Base-by-base conservation (phyloP, 108 stramenopile species). In the Cylindrotheca closterium region DNA sequence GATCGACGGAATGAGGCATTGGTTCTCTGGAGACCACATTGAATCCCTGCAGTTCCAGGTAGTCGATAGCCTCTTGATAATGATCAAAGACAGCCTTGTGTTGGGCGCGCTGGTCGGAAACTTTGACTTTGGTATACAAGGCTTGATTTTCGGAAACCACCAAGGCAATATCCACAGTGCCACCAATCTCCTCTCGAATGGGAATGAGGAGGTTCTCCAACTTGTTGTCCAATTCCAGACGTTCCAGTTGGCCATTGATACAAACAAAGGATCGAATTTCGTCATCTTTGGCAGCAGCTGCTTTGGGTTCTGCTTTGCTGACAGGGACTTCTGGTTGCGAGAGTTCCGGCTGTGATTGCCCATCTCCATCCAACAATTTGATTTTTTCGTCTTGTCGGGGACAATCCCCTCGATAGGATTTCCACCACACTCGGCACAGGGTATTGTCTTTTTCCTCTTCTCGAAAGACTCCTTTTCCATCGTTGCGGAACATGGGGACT, bases 161-260 rank as follows among this genome's bases (percentile, higher is more conserved):
- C 27, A 56, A 12, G 25, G 55, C 55, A 30, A 56, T 56, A n/a
- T 56, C 28, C 8, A 56, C 25, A 30, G 25, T 56, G 28, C 29
- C 55, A 29, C 29, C 55, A 30, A 30, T 56, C 7, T 27, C 25
- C 15, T 56, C 29, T 15, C 28, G 29, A 56, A 56, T 27, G n/a
- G 55, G 55, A 8, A 8, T 27, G 15, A 56, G 29, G 15, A 56
- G 55, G 28, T 27, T 56, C 23, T 56, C 55, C 5, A 56, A 8
- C 28, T 56, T 56, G 55, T 56, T 56, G 5, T 56, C 55, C 19
- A 56, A 23, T 56, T 56, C 55, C 4, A 56, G 55, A 18, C 29
- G 5, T 56, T 30, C 55, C 5, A 56, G 55, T 18, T 30, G 28
- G 28, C 55, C 55, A 27, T 27, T 56, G 29, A 56, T 56, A 56